phyloP scores from a whole-genome alignment of 257 asterid genomes.

The Solanum dulcamara region DNA sequence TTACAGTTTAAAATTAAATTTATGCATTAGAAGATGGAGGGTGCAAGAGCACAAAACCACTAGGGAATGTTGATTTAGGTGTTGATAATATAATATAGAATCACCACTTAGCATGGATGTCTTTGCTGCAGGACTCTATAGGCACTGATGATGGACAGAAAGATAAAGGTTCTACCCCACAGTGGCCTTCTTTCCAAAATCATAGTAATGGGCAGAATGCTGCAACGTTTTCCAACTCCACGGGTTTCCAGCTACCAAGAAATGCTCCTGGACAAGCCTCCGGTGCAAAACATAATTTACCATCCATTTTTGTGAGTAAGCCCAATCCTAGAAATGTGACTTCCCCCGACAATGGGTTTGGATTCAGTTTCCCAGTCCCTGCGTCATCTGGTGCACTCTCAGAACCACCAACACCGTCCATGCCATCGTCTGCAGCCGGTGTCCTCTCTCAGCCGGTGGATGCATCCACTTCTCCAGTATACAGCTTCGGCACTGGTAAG shows the following conservation, averaged over 20 bases:
- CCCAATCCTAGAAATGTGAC: constrained; percentile 15
- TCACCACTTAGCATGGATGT: background rate
- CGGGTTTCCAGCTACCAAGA: constrained; percentile 20
- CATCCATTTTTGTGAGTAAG: constrained; percentile 40
- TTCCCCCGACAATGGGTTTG: constrained; percentile 38
- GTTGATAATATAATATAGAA: background rate
- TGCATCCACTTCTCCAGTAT: constrained; percentile 35
- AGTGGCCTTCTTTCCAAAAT: constrained; percentile 16
- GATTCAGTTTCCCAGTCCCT: constrained; percentile 66
- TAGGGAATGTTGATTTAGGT: background rate
- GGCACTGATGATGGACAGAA: constrained; percentile 11
- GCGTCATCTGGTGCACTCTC: constrained; percentile 43
- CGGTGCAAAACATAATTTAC: constrained; percentile 37
- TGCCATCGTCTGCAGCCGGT: constrained; percentile 33
- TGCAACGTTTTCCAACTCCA: constrained; percentile 10
- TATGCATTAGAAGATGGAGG: background rate
- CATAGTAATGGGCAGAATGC: constrained; percentile 31
- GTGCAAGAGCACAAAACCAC: background rate
- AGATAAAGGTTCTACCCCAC: constrained; percentile 9
- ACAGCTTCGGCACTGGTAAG: constrained; percentile 43
- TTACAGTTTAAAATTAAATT: background rate
- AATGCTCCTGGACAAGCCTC: constrained; percentile 17
- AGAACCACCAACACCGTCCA: constrained; percentile 88
- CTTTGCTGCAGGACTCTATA: constrained; percentile 27
- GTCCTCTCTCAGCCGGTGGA: constrained; percentile 19